These are phyloP conservation scores for Bertia moriformis DNA, from an alignment of 2,329 filamentous ascomycete genomes.

Conservation along the genomic window DNA sequence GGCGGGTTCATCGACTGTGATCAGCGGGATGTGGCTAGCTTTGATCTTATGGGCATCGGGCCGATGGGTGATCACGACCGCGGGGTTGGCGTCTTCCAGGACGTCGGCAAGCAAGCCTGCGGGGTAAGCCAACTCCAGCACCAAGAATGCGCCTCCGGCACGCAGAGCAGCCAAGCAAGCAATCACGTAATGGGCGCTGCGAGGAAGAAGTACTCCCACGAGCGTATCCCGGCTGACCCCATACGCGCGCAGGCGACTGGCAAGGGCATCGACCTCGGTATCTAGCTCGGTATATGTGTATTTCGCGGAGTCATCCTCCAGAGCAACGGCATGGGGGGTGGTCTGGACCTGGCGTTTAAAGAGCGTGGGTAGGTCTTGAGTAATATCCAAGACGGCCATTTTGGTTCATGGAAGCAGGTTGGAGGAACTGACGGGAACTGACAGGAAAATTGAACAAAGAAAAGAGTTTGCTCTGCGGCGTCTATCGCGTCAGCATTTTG, in stretches of 20 bases:
- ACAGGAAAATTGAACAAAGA: too few species aligned
- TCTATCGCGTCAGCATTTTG: too few species aligned
- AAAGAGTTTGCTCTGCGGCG: too few species aligned
- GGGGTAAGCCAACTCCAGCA: constrained; percentile 68
- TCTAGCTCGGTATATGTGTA: constrained; percentile 42
- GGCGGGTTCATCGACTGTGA: constrained; percentile 38
- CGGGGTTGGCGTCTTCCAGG: constrained; percentile 59
- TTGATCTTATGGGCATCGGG: constrained; percentile 54
- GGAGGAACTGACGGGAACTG: too few species aligned
- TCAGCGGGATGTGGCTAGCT: constrained; percentile 49
- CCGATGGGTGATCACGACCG: constrained; percentile 54
- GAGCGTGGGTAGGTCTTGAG: constrained; percentile 38
- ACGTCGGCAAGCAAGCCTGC: constrained; percentile 61
- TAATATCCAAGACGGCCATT: constrained; percentile 39
- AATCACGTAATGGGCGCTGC: constrained; percentile 48
- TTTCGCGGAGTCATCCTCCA: constrained; percentile 33
- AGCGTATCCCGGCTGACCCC: constrained; percentile 38
- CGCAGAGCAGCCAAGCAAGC: constrained; percentile 64
- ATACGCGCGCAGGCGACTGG: constrained; percentile 28
- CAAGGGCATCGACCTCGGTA: constrained; percentile 30
- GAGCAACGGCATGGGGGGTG: constrained; percentile 34
- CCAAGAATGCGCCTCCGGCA: constrained; percentile 66
- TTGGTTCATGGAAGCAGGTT: too few species aligned
- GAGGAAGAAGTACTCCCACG: constrained; percentile 39
- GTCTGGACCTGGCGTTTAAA: constrained; percentile 33